phyloP scores from a whole-genome alignment of 2,329 filamentous ascomycete species.

The Hawksworthiomyces lignivorus region DNA sequence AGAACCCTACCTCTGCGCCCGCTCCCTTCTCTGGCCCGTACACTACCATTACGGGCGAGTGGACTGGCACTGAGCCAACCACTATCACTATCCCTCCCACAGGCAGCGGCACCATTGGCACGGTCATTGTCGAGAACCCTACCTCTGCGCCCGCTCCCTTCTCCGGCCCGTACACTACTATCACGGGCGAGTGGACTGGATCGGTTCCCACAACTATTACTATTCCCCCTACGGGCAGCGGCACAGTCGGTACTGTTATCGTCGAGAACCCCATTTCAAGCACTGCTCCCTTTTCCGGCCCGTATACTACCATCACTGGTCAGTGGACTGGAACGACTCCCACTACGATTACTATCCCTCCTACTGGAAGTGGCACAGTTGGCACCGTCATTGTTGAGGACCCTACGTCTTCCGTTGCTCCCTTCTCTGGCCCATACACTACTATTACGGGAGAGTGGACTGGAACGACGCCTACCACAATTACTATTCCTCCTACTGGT shows the following conservation, averaged over 20 bases:
- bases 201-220: neutral
- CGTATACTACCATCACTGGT: conserved; percentile 3
- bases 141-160: neutral
- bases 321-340: neutral
- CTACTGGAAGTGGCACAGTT: neutral
- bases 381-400: conserved; percentile 7
- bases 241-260: neutral
- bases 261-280: conserved; percentile 3
- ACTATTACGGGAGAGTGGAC: conserved; percentile 1
- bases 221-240: neutral
- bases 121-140: conserved; percentile 7
- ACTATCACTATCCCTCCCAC: conserved; percentile 5
- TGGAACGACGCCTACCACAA: neutral
- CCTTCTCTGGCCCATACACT: conserved; percentile 2
- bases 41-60: conserved; percentile 1
- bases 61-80: neutral
- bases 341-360: conserved; percentile 2
- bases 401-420: neutral
- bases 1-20: neutral
- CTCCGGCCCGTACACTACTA: conserved; percentile 1
- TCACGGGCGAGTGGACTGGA: neutral
- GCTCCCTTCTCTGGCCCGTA: neutral
- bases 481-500: conserved; percentile 2
- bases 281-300: neutral
- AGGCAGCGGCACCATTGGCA: neutral